phyloP scores from a whole-genome alignment of 2,329 filamentous ascomycete species.

The Scleromitrula shiraiana region DNA sequence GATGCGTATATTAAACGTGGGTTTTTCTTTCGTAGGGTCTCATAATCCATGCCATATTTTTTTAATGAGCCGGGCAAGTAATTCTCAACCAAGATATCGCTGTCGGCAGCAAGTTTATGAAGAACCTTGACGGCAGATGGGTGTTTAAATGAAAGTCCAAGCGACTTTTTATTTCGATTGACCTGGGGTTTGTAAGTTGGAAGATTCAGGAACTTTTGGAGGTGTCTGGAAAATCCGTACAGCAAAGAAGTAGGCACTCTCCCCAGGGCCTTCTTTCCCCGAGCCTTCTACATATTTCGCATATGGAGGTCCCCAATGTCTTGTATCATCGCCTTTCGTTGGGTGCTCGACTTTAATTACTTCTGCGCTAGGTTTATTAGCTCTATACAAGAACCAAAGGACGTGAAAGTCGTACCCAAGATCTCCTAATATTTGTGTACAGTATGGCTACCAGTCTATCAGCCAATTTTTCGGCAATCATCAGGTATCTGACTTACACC shows the following conservation, averaged over 20 bases:
- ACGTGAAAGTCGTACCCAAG: slow-evolving; percentile 62
- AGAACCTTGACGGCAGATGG: slow-evolving; percentile 76
- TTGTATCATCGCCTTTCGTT: slow-evolving; percentile 80
- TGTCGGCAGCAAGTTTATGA: slow-evolving; percentile 73
- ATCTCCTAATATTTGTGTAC: slow-evolving; percentile 92
- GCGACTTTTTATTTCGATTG: slow-evolving; percentile 94
- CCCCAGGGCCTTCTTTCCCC: slow-evolving; percentile 61
- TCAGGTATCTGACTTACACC: slow-evolving; percentile 54
- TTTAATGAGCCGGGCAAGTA: slow-evolving; percentile 84
- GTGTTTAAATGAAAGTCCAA: slow-evolving; percentile 86
- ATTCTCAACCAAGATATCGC: slow-evolving; percentile 93
- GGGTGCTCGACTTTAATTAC: slow-evolving; percentile 98
- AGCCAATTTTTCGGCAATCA: neutral
- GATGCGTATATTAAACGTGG: slow-evolving; percentile 86
- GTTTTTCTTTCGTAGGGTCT: slow-evolving; percentile 71
- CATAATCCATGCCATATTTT: slow-evolving; percentile 88
- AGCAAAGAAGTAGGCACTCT: slow-evolving; percentile 89
- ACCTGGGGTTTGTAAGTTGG: slow-evolving; percentile 45
- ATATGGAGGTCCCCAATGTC: slow-evolving; percentile 94
- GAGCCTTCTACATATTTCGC: slow-evolving; percentile 63
- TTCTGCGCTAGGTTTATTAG: slow-evolving; percentile 58
- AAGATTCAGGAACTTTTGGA: too few species aligned
- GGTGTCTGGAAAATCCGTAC: slow-evolving; percentile 41
- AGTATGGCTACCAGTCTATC: slow-evolving; percentile 64
- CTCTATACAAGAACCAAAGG: neutral